Conservation (phyloP, 495 filamentous ascomycete genomes). For the Amniculicola lignicola region DNA sequence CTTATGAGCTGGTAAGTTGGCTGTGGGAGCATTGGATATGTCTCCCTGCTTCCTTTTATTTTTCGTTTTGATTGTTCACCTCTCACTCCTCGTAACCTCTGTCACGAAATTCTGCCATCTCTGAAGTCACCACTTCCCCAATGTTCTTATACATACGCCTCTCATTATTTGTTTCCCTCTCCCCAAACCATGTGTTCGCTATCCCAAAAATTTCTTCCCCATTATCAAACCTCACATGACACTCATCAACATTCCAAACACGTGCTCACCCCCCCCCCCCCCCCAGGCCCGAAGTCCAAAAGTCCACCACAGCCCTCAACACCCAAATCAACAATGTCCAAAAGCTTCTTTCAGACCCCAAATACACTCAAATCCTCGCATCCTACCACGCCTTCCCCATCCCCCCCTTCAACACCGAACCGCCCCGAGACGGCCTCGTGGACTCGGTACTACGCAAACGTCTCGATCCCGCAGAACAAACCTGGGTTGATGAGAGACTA, state of each 20-base stretch:
- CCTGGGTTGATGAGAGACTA: slow-evolving; percentile 64
- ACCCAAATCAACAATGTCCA: slow-evolving; percentile 9
- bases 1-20: slow-evolving; percentile 22
- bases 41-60: neutral
- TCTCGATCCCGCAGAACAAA: slow-evolving; percentile 69
- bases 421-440: neutral
- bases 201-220: neutral
- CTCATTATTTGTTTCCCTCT: neutral
- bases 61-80: neutral
- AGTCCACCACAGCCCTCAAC: neutral
- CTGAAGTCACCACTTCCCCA: neutral
- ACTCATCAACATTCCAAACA: neutral
- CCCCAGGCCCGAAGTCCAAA: slow-evolving; percentile 14
- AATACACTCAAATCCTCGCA: neutral
- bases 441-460: slow-evolving; percentile 57
- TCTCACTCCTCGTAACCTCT: neutral
- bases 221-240: neutral
- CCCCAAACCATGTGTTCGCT: too few relatives aligned
- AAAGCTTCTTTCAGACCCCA: neutral
- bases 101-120: neutral
- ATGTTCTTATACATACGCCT: neutral
- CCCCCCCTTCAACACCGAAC: slow-evolving; percentile 6
- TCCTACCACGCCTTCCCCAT: slow-evolving; percentile 15
- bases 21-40: neutral
- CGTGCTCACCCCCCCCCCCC: neutral